Percentiles rank a stretch among this genome's conserved stretches.
Evolutionary conservation across 768 basidiomycete species (phyloP).

Genomic region (Agrocybe pediades): DNA sequence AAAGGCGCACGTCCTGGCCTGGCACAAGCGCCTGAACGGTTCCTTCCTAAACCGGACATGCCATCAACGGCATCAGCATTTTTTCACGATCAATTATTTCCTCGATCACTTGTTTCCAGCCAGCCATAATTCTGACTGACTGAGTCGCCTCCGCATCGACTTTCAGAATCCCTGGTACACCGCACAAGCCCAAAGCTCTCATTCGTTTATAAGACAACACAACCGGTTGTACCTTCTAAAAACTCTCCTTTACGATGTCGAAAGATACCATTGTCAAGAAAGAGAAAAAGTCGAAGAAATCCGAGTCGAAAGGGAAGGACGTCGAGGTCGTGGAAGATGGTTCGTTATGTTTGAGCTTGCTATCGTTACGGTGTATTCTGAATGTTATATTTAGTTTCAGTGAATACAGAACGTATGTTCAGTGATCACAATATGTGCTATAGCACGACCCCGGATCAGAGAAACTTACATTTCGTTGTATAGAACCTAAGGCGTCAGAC

Average conservation of each 20-base stretch:
- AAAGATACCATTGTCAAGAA: slow-evolving; percentile 20
- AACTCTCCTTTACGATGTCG: slow-evolving; percentile 23
- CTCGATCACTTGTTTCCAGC: slow-evolving; percentile 3
- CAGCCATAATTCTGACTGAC: not conserved
- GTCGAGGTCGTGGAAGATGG: slow-evolving; percentile 10
- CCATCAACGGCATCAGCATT: slow-evolving; percentile 6
- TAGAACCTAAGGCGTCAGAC: slow-evolving; percentile 3
- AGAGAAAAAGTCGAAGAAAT: slow-evolving; percentile 27
- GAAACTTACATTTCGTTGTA: not conserved
- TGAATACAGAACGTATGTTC: not conserved
- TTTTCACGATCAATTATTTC: slow-evolving; percentile 14
- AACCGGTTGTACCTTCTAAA: not conserved
- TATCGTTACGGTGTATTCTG: not conserved
- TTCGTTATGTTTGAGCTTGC: not conserved
- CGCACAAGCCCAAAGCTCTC: not conserved
- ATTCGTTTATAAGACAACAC: too few relatives aligned
- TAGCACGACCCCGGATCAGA: not conserved
- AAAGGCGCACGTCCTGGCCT: too few relatives aligned
- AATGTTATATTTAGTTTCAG: not conserved
- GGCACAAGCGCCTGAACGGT: too few relatives aligned
- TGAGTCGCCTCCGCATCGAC: slow-evolving; percentile 1
- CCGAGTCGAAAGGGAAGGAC: slow-evolving; percentile 26
- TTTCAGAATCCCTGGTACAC: not conserved
- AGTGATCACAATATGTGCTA: too few relatives aligned
- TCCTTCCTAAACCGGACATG: too few relatives aligned